phyloP scores from a whole-genome alignment of 805 yeast genomes.

The Debaryomyces tyrocola region DNA sequence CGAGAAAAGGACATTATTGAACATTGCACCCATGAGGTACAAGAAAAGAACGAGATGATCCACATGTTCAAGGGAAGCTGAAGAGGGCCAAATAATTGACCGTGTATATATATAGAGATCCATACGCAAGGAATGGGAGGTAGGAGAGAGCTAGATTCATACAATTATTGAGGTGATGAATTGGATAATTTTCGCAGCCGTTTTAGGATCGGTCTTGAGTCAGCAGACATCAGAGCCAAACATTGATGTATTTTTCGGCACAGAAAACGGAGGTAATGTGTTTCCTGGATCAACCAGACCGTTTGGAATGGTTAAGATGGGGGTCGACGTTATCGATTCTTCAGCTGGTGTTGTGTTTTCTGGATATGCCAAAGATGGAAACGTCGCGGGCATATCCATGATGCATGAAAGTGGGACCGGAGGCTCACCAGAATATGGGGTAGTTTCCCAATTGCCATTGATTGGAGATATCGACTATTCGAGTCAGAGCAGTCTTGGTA shows the following conservation, averaged over 20 bases:
- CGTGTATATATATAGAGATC: not conserved
- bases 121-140: not conserved
- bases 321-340: slow-evolving; percentile 26
- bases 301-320: slow-evolving; percentile 38
- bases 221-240: not conserved
- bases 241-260: slow-evolving; percentile 35
- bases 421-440: slow-evolving; percentile 38
- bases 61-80: not conserved
- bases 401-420: slow-evolving; percentile 42
- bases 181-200: not conserved
- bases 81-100: not conserved
- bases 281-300: slow-evolving; percentile 38
- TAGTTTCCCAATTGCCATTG: slow-evolving; percentile 30
- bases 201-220: not conserved
- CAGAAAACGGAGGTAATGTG: slow-evolving; percentile 32
- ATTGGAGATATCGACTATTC: slow-evolving; percentile 14
- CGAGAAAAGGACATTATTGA: too few relatives aligned
- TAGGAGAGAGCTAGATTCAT: not conserved
- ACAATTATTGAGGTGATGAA: not conserved
- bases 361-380: slow-evolving; percentile 32
- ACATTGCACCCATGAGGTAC: too few relatives aligned
- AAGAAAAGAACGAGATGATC: not conserved
- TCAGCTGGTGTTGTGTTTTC: slow-evolving; percentile 28
- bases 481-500: slow-evolving; percentile 8
- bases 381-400: slow-evolving; percentile 32